phyloP scores from a whole-genome alignment of 139 green algal genomes.

The Medakamo hakoo region DNA sequence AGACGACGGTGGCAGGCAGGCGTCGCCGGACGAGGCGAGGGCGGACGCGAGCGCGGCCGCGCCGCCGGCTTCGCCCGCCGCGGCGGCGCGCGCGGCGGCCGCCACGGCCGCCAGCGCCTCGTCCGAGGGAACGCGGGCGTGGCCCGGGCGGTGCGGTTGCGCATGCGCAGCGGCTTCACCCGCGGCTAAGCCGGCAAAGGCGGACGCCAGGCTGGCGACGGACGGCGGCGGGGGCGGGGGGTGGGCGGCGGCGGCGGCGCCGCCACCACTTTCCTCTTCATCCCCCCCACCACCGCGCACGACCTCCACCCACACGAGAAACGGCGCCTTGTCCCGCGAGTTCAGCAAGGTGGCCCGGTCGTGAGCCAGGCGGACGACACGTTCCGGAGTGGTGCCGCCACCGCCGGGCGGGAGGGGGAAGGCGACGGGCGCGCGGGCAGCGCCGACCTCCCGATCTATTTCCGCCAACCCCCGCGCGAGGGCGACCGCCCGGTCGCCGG shows the following conservation, averaged over 20 bases:
- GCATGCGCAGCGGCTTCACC: constrained; percentile 6
- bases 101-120: constrained; percentile 46
- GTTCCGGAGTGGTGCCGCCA: constrained; percentile 29
- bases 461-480: constrained; percentile 24
- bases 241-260: not conserved
- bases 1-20: not conserved
- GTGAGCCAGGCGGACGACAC: constrained; percentile 66
- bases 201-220: not conserved
- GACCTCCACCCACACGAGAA: constrained; percentile 68
- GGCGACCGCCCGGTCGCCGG: constrained; percentile 35
- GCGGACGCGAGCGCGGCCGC: not conserved
- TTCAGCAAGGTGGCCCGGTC: constrained; percentile 78
- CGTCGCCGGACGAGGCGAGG: not conserved
- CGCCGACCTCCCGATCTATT: constrained; percentile 60
- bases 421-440: constrained; percentile 56
- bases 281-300: constrained; percentile 15
- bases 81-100: constrained; percentile 18
- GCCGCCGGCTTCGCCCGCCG: not conserved
- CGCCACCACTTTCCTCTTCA: not conserved
- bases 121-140: constrained; percentile 52
- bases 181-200: not conserved
- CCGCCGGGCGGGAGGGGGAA: constrained; percentile 47
- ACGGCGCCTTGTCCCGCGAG: constrained; percentile 61
- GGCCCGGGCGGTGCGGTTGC: not conserved
- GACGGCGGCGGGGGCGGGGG: constrained; percentile 20